A percentile compares a stretch with the other conserved stretches of the same genome.
phyloP scores from a whole-genome alignment of 768 basidiomycete species.

The Cytidiella melzeri region DNA sequence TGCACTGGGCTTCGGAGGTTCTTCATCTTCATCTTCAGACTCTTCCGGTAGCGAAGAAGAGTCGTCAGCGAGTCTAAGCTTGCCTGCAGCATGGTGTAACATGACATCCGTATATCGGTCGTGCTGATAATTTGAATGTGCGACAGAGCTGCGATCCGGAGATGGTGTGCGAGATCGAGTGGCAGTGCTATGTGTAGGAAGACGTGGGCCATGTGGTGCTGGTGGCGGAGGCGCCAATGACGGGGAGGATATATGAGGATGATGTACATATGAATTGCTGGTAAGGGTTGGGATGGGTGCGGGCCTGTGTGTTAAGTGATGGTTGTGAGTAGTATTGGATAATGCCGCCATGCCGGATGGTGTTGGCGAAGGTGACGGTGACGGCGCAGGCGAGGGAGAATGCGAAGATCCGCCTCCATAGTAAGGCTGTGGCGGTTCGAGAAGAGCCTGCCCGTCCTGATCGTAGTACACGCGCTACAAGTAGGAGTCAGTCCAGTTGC shows the following conservation, averaged over 20 bases:
- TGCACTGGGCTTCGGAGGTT: slow-evolving; percentile 63
- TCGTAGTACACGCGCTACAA: slow-evolving; percentile 33
- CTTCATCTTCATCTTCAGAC: slow-evolving; percentile 22
- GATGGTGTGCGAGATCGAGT: slow-evolving; percentile 65
- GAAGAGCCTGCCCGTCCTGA: slow-evolving; percentile 26
- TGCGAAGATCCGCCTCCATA: slow-evolving; percentile 33
- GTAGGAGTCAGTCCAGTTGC: background rate
- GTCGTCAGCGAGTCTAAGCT: slow-evolving; percentile 21
- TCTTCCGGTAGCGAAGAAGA: slow-evolving; percentile 16
- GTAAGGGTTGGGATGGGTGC: slow-evolving; percentile 26
- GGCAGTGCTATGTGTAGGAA: slow-evolving; percentile 37
- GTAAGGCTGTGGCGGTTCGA: slow-evolving; percentile 23
- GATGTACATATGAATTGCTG: slow-evolving; percentile 17
- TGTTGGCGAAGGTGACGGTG: slow-evolving; percentile 34
- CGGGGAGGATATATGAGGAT: slow-evolving; percentile 20
- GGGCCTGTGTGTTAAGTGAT: background rate
- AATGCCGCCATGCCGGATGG: slow-evolving; percentile 16
- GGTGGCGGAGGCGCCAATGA: slow-evolving; percentile 60
- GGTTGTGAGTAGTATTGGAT: background rate
- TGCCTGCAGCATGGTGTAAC: slow-evolving; percentile 1
- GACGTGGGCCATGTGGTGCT: slow-evolving; percentile 69
- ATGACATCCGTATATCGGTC: background rate
- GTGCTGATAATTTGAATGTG: slow-evolving; percentile 5
- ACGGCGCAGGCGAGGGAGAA: slow-evolving; percentile 40
- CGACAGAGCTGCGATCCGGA: slow-evolving; percentile 38